Evolutionary conservation across 2,329 filamentous ascomycete species (phyloP).

Genomic region (Hypoxylon rubiginosum): DNA sequence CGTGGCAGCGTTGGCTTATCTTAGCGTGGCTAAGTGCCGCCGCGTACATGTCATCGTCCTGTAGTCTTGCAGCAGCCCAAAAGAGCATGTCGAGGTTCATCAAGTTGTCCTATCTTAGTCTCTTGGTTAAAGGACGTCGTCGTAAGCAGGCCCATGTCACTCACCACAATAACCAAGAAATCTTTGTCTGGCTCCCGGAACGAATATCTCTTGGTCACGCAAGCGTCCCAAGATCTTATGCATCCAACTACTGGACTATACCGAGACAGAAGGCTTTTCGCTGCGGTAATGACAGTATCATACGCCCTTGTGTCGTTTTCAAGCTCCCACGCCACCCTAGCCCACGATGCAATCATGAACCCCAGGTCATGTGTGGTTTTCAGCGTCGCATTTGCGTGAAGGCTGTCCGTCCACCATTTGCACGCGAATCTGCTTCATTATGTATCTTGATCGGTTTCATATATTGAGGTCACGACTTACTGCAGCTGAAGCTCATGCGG

Average conservation of each 20-base stretch:
- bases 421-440: constrained; percentile 50
- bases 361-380: constrained; percentile 59
- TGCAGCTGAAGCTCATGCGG: constrained; percentile 48
- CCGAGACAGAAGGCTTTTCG: constrained; percentile 55
- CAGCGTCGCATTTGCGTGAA: constrained; percentile 54
- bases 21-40: constrained; percentile 56
- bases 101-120: constrained; percentile 59
- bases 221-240: constrained; percentile 61
- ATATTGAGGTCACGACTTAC: constrained; percentile 25
- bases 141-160: constrained; percentile 21
- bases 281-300: constrained; percentile 52
- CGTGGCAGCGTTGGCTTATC: constrained; percentile 56
- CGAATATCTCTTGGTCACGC: constrained; percentile 55
- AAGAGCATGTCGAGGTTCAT: constrained; percentile 60
- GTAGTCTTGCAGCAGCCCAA: constrained; percentile 54
- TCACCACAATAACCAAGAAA: constrained; percentile 59
- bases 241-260: constrained; percentile 53
- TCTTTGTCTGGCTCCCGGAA: constrained; percentile 54
- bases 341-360: constrained; percentile 60
- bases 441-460: neutral
- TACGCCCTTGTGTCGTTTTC: constrained; percentile 54
- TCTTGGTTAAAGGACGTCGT: neutral
- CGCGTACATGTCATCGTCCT: constrained; percentile 43
- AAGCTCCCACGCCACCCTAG: constrained; percentile 56
- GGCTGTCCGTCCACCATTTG: constrained; percentile 58